Conservation (phyloP, 768 basidiomycete genomes). For the Tylopilus cervinicoccineus region DNA sequence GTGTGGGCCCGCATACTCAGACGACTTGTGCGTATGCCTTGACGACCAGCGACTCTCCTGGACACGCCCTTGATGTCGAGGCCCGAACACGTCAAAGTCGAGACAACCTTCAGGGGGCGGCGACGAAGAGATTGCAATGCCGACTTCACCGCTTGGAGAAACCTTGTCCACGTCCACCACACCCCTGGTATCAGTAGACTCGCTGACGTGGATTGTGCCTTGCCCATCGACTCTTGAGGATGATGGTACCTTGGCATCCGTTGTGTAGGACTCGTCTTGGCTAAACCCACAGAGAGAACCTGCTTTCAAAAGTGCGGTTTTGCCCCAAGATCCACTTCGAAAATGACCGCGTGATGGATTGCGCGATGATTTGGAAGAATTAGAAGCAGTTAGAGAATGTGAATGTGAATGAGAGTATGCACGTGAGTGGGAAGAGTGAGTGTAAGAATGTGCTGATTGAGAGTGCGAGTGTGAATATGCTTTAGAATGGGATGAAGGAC, state of each 20-base stretch:
- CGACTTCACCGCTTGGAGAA: constrained; percentile 35
- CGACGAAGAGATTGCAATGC: constrained; percentile 42
- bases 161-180: constrained; percentile 4
- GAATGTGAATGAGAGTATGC: constrained; percentile 35
- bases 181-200: not conserved
- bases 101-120: constrained; percentile 24
- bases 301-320: constrained; percentile 36
- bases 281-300: constrained; percentile 25
- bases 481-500: constrained; percentile 23
- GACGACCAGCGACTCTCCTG: constrained; percentile 7
- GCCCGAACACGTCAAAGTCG: constrained; percentile 12
- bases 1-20: constrained; percentile 40
- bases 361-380: constrained; percentile 31
- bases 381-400: constrained; percentile 34
- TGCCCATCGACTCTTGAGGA: constrained; percentile 23
- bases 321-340: constrained; percentile 37
- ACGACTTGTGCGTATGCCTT: constrained; percentile 22
- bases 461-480: constrained; percentile 29
- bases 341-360: constrained; percentile 26
- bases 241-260: constrained; percentile 22
- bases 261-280: constrained; percentile 22
- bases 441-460: constrained; percentile 16
- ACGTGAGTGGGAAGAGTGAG: constrained; percentile 24
- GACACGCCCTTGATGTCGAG: not conserved
- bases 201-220: constrained; percentile 11